Base-by-base conservation (phyloP, 495 filamentous ascomycete species). In the Clavariopsis aquatica region DNA sequence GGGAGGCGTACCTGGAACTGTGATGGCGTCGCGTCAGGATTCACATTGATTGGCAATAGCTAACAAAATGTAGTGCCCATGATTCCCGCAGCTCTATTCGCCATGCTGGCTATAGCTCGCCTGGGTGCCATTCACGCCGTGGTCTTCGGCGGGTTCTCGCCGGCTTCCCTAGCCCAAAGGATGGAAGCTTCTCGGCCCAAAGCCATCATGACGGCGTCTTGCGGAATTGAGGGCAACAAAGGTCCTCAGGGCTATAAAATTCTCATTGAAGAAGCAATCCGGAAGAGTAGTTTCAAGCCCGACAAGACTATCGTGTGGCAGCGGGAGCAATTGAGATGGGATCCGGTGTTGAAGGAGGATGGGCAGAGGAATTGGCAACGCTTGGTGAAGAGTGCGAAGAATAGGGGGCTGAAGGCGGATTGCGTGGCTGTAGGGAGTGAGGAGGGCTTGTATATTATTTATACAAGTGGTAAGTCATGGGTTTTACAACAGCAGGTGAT, bases 141-240 rank as follows among this genome's bases (percentile, higher is more conserved):
- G 8, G 93, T 97, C 2, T 97, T 97, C 73, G 93, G 93, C 12
- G 93, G 93, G 1, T 97, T 97, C 69, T 91, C 90, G 0, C 77
- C 91, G 7, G 78, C 81, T 19, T 89, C 93, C 2, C 80, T 96
- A 24, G 92, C 93, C 1, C 93, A 97, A 73, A 83, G 93, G 9
- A 96, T 97, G 59, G 91, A 96, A 43, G 89, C 89, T 0, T 90
- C 87, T 1, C 82, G 84, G 47, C 90, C 93, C 13, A 82, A 82
- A 20, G 85, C 82, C 10, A 86, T 97, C 52, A 81, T 96, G 75
- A 96, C 93, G 3, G 92, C 93, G 1, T 93, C 89, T 1, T 97
- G 93, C 75, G 93, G 93, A 7, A 93, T 96, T 51, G 93, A 97
- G 67, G 93, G 93, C 9, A 80, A 80, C 57, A 95, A 96, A 71